phyloP scores from a whole-genome alignment of 1,284 basidiomycete species.

The Trametes versicolor region DNA sequence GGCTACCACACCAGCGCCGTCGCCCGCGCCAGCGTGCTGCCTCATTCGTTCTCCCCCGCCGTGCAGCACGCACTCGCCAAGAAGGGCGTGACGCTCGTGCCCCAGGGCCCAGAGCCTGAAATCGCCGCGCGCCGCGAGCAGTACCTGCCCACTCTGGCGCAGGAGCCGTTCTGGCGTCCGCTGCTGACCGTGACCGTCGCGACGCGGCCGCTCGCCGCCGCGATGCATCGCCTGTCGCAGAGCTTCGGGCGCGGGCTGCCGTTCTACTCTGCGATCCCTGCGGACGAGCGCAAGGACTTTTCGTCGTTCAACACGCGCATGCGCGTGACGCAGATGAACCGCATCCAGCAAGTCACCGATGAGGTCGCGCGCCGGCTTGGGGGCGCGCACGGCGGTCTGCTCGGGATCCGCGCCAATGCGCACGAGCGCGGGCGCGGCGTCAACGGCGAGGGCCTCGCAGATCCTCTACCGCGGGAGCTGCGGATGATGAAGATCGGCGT shows the following conservation, averaged over 20 bases:
- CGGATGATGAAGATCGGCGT: conserved; percentile 48
- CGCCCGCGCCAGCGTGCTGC: conserved; percentile 6
- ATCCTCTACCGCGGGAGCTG: conserved; percentile 45
- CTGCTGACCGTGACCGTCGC: conserved; percentile 52
- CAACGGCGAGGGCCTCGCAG: conserved; percentile 47
- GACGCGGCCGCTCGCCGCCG: conserved; percentile 55
- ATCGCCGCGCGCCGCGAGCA: conserved; percentile 20
- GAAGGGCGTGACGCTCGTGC: background rate
- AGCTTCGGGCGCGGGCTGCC: conserved; percentile 47
- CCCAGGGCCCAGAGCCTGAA: background rate
- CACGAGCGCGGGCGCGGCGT: conserved; percentile 46
- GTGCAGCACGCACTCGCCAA: background rate
- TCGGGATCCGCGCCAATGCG: conserved; percentile 47
- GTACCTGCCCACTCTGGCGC: conserved; percentile 45
- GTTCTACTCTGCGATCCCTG: conserved; percentile 47
- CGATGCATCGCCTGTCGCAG: conserved; percentile 48
- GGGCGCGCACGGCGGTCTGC: conserved; percentile 48
- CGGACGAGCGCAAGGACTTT: conserved; percentile 47
- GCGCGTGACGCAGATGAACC: conserved; percentile 48
- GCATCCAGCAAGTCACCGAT: conserved; percentile 45
- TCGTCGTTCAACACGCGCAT: conserved; percentile 48
- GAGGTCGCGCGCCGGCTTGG: conserved; percentile 41
- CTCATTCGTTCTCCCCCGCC: background rate
- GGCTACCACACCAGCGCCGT: conserved; percentile 40
- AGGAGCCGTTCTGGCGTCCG: conserved; percentile 52